phyloP scores from a whole-genome alignment of 805 yeast genomes.

The Debaryomyces tyrocola region DNA sequence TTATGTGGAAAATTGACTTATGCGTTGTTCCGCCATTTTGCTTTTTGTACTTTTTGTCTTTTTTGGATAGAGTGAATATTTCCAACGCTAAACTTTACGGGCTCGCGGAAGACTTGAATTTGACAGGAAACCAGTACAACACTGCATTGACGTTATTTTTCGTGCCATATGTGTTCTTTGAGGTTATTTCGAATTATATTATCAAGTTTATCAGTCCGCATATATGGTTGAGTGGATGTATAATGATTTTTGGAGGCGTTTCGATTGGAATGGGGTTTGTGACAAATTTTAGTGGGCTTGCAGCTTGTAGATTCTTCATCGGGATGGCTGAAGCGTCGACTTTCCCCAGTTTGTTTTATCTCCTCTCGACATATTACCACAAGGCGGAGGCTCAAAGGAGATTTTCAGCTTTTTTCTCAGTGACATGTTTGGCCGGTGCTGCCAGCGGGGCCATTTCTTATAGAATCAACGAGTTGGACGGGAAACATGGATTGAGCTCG shows the following conservation, averaged over 20 bases:
- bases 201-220: constrained; percentile 64
- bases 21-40: constrained; percentile 79
- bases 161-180: constrained; percentile 67
- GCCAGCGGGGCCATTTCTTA: constrained; percentile 75
- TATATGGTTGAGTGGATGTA: constrained; percentile 58
- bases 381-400: constrained; percentile 67
- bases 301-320: constrained; percentile 62
- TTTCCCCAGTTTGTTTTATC: constrained; percentile 74
- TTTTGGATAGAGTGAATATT: constrained; percentile 79
- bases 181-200: constrained; percentile 61
- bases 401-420: constrained; percentile 66
- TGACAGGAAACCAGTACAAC: constrained; percentile 61
- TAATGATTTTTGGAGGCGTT: constrained; percentile 62
- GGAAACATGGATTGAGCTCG: constrained; percentile 38
- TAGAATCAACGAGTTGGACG: constrained; percentile 56
- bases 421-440: constrained; percentile 76
- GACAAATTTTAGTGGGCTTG: constrained; percentile 55
- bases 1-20: constrained; percentile 65
- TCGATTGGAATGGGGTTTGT: constrained; percentile 68
- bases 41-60: constrained; percentile 70
- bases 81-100: constrained; percentile 80
- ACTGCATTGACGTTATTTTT: constrained; percentile 68
- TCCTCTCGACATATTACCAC: constrained; percentile 64
- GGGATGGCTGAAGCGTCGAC: constrained; percentile 72
- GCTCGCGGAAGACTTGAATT: constrained; percentile 51